A percentile compares a stretch with the other conserved stretches of the same genome.
phyloP scores from a whole-genome alignment of 1,284 basidiomycete genomes.

The Apiotrichum gracile region DNA sequence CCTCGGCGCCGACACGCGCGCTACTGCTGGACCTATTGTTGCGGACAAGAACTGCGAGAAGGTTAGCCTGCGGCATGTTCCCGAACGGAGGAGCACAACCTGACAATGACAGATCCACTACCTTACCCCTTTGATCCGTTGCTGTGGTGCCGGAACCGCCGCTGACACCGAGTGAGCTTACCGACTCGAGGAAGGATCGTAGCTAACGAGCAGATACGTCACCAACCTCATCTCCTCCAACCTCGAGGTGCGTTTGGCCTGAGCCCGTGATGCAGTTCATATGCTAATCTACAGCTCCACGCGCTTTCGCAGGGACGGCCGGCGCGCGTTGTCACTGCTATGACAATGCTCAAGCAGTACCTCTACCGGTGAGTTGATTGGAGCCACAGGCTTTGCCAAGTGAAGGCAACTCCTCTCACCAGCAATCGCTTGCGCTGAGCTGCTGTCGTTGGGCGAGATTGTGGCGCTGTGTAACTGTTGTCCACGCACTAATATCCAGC shows the following conservation, averaged over 20 bases:
- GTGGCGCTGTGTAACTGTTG: too few species aligned
- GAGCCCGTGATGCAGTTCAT: background rate
- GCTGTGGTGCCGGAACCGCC: constrained; percentile 97
- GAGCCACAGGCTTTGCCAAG: background rate
- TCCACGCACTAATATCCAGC: constrained; percentile 52
- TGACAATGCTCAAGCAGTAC: constrained; percentile 95
- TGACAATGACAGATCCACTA: constrained; percentile 75
- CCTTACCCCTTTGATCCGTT: constrained; percentile 87
- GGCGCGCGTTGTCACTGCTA: constrained; percentile 87
- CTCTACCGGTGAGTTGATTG: constrained; percentile 59
- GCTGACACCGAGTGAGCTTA: constrained; percentile 74
- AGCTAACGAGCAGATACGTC: constrained; percentile 55
- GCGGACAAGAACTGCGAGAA: constrained; percentile 99
- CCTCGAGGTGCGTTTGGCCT: constrained; percentile 56
- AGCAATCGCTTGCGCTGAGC: too few species aligned
- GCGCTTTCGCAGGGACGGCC: constrained; percentile 75
- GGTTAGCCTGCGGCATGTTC: constrained; percentile 54
- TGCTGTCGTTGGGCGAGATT: too few species aligned
- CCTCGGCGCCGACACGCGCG: constrained; percentile 93
- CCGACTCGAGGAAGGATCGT: too few species aligned
- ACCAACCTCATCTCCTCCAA: constrained; percentile 89
- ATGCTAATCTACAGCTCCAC: constrained; percentile 55
- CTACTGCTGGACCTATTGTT: constrained; percentile 90
- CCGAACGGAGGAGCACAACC: too few species aligned
- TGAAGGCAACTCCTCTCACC: too few species aligned